phyloP scores from a whole-genome alignment of 1,284 basidiomycete species.

The Wallemia hederae region DNA sequence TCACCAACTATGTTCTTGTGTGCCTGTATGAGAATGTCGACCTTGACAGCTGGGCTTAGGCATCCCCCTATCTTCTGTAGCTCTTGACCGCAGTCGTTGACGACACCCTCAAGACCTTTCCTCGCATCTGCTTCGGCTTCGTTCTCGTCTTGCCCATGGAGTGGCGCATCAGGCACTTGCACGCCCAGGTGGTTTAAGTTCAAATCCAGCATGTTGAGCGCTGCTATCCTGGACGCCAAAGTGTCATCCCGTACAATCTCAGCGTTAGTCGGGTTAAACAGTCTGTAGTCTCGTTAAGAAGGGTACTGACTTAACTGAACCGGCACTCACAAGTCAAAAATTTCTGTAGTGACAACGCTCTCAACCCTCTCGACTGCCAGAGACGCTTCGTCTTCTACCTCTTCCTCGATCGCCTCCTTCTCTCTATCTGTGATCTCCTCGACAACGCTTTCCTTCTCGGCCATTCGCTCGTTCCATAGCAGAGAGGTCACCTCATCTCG shows the following conservation, averaged over 20 bases:
- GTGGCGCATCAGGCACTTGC: constrained; percentile 17
- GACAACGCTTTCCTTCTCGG: constrained; percentile 8
- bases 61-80: constrained; percentile 36
- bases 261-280: constrained; percentile 34
- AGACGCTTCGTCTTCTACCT: constrained; percentile 14
- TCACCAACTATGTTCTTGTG: not conserved
- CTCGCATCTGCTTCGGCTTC: constrained; percentile 19
- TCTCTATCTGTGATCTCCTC: constrained; percentile 16
- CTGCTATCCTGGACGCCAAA: constrained; percentile 56
- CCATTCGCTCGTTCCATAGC: not conserved
- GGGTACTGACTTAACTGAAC: not conserved
- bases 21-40: constrained; percentile 25
- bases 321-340: constrained; percentile 32
- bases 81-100: constrained; percentile 47
- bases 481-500: not conserved
- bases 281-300: constrained; percentile 13
- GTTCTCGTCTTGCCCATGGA: constrained; percentile 12
- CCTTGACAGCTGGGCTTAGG: constrained; percentile 45
- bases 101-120: constrained; percentile 31
- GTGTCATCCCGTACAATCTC: constrained; percentile 62
- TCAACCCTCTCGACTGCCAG: constrained; percentile 38
- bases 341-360: constrained; percentile 30
- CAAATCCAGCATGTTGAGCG: constrained; percentile 64
- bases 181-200: constrained; percentile 62
- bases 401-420: constrained; percentile 20